phyloP scores from a whole-genome alignment of 2,329 filamentous ascomycete genomes.

The Cercospora sp. region DNA sequence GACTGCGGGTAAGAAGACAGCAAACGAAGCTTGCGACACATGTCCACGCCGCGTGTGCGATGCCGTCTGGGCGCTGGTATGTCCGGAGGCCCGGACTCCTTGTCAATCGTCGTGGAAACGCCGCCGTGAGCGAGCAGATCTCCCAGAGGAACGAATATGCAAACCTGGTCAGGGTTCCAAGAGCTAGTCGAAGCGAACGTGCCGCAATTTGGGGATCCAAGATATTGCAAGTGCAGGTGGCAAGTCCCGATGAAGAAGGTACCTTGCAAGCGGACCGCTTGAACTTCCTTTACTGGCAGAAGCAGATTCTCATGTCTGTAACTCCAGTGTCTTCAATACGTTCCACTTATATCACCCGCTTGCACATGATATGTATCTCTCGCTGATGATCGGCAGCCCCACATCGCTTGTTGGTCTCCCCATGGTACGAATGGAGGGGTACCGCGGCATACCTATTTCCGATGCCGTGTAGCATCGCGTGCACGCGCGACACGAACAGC shows the following conservation, averaged over 20 bases:
- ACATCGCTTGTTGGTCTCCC: slow-evolving; percentile 2
- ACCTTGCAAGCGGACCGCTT: background rate
- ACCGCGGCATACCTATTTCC: background rate
- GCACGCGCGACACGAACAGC: background rate
- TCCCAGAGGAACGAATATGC: background rate
- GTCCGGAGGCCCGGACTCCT: background rate
- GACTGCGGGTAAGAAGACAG: background rate
- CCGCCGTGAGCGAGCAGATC: background rate
- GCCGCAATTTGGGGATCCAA: background rate
- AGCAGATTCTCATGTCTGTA: background rate
- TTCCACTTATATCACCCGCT: background rate
- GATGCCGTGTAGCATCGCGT: background rate
- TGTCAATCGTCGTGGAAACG: background rate
- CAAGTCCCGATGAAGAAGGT: background rate
- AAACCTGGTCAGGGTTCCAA: background rate
- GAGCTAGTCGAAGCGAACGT: background rate
- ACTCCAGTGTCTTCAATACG: background rate
- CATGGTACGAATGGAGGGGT: slow-evolving; percentile 6
- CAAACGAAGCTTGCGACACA: background rate
- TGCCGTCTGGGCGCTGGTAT: background rate
- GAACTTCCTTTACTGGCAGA: background rate
- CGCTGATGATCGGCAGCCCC: background rate
- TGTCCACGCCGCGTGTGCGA: background rate
- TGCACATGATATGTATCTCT: background rate
- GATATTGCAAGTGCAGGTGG: background rate